Evolutionary conservation across 768 basidiomycete species (phyloP).

Genomic region (Clathrus columnatus): DNA sequence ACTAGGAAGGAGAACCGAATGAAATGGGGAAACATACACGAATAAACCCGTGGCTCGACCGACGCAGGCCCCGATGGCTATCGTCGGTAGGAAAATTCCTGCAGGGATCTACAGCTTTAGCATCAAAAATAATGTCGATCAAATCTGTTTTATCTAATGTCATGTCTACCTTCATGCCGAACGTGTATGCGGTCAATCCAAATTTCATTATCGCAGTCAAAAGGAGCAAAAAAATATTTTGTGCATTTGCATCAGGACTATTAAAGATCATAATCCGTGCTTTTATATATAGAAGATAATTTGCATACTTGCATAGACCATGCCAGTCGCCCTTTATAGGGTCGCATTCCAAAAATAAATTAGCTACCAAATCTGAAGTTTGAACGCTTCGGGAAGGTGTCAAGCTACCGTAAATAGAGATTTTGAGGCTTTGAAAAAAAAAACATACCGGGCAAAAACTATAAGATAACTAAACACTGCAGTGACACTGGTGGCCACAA

Average conservation of each 20-base stretch:
- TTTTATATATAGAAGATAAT: constrained; percentile 16
- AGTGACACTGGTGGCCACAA: constrained; percentile 52
- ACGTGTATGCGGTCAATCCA: constrained; percentile 63
- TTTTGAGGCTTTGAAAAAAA: not conserved
- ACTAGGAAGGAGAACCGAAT: not conserved
- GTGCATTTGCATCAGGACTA: constrained; percentile 57
- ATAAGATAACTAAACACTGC: constrained; percentile 66
- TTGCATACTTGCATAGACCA: constrained; percentile 65
- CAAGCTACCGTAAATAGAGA: not conserved
- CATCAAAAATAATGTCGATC: not conserved
- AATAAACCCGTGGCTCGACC: constrained; percentile 64
- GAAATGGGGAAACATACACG: constrained; percentile 45
- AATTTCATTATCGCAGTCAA: constrained; percentile 56
- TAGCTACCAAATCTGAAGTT: constrained; percentile 73
- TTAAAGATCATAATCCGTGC: not conserved
- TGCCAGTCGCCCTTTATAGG: constrained; percentile 56
- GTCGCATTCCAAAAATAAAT: constrained; percentile 79
- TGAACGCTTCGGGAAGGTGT: constrained; percentile 39
- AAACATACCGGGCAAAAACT: constrained; percentile 15
- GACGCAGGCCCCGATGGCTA: constrained; percentile 64
- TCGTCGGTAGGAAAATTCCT: constrained; percentile 70
- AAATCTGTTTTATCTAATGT: not conserved
- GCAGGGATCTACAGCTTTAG: constrained; percentile 52
- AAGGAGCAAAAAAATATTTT: constrained; percentile 58
- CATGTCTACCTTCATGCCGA: constrained; percentile 60